Base-by-base conservation (phyloP, 2,329 filamentous ascomycete genomes). In the Aspergillus melleus region DNA sequence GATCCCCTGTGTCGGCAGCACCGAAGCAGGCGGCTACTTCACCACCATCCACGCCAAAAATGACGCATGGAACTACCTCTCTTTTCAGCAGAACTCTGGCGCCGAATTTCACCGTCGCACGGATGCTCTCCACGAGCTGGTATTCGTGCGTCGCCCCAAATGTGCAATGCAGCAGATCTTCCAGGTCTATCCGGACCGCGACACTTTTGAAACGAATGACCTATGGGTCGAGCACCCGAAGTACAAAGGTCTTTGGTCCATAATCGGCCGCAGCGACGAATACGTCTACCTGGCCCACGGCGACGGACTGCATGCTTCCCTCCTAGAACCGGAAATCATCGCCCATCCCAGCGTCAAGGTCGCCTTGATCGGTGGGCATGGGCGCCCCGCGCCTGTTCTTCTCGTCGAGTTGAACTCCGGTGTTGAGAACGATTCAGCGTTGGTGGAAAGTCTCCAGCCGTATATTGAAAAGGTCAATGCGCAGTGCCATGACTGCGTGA, bases 1-100 rank as follows among this genome's bases (percentile, higher is more conserved):
- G 2, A 62, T 65, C 14, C 64, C 68, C 2, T 61, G 61, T 8
- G 59, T 74, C n/a, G 69, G 68, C n/a, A 70, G 64, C 44, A 69
- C 66, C 8, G 68, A 70, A 39, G 36, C 57, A 10, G 63, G 66
- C 2, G 55, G 57, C 8, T 70, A 66, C 53, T 63, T 64, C n/a
- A 62, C 58, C 0, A 46, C 42, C 10, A 26, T 53, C 1, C 59
- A 65, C 11, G 49, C 47, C 1, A 55, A 68, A 20, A 32, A 30
- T 1, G 54, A 60, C 14, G 61, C 63, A 36, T 69, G 65, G 63
- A 59, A 62, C 16, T 69, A 70, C 39, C 16, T 68, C 6, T 19
- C 49, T 8, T 68, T 70, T 24, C 60, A 64, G 46, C 54, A 61
- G 8, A 54, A 58, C 22, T 52, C 59, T 2, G 63, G 67, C 0